Percentiles rank a stretch among this genome's conserved stretches.
Conservation (phyloP, 2,329 filamentous ascomycete genomes). For the Pseudogymnoascus sp. region DNA sequence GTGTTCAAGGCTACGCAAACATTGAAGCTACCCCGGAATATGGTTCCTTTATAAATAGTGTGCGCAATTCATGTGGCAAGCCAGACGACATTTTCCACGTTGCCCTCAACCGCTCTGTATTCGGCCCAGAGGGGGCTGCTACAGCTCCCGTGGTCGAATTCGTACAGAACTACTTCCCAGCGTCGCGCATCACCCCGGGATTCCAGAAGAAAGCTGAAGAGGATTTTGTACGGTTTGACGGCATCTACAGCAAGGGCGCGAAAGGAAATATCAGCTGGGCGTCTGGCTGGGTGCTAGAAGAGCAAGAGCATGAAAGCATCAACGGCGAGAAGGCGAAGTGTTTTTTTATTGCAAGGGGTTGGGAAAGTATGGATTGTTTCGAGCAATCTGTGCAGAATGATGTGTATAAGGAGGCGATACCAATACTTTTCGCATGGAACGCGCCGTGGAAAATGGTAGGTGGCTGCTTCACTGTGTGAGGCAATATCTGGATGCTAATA, state of each 20-base stretch:
- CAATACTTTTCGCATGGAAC: slow-evolving; percentile 15
- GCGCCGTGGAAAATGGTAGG: slow-evolving; percentile 15
- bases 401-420: slow-evolving; percentile 15
- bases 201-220: slow-evolving; percentile 15
- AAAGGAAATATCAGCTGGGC: slow-evolving; percentile 9
- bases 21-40: not conserved
- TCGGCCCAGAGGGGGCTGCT: slow-evolving; percentile 13
- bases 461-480: not conserved
- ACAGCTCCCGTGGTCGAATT: slow-evolving; percentile 15
- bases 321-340: slow-evolving; percentile 17
- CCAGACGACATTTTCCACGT: slow-evolving; percentile 14
- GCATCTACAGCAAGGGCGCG: slow-evolving; percentile 12
- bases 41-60: not conserved
- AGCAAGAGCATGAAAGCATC: slow-evolving; percentile 14
- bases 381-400: slow-evolving; percentile 14
- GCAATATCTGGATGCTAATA: slow-evolving; percentile 12
- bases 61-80: slow-evolving; percentile 9
- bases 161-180: slow-evolving; percentile 17
- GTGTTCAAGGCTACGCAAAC: not conserved
- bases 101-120: slow-evolving; percentile 11
- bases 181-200: slow-evolving; percentile 13
- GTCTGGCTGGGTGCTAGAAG: slow-evolving; percentile 15
- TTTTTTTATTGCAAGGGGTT: slow-evolving; percentile 15
- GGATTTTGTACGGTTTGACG: slow-evolving; percentile 17
- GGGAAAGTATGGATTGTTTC: slow-evolving; percentile 16